phyloP scores from a whole-genome alignment of 192 early-diverging fungal species.

The Podila clonocystis region DNA sequence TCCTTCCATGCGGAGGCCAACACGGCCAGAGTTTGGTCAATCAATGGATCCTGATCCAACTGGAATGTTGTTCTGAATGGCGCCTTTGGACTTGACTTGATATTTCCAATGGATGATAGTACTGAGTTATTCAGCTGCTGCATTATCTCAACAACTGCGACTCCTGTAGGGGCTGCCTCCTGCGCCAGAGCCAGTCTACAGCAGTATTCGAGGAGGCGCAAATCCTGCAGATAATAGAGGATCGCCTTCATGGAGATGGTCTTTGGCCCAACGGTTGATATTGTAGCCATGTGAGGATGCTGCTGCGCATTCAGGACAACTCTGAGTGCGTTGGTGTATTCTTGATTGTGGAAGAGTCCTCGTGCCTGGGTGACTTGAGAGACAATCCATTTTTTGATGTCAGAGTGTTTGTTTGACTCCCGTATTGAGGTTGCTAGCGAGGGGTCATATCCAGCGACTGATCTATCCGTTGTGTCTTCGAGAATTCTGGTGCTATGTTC shows the following conservation, averaged over 20 bases:
- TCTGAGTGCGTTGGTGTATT: slow-evolving; percentile 32
- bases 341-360: slow-evolving; percentile 27
- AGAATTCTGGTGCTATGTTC: slow-evolving; percentile 17
- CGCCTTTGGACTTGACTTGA: background rate
- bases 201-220: slow-evolving; percentile 34
- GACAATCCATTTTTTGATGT: slow-evolving; percentile 29
- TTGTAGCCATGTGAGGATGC: slow-evolving; percentile 20
- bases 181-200: slow-evolving; percentile 18
- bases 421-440: background rate
- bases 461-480: slow-evolving; percentile 37
- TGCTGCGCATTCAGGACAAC: slow-evolving; percentile 24
- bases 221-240: slow-evolving; percentile 29
- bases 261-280: background rate
- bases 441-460: slow-evolving; percentile 16
- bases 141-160: slow-evolving; percentile 16
- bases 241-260: background rate
- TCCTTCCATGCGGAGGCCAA: slow-evolving; percentile 23
- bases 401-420: background rate
- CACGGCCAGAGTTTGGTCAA: slow-evolving; percentile 30
- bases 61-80: slow-evolving; percentile 23
- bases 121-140: slow-evolving; percentile 19
- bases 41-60: slow-evolving; percentile 19
- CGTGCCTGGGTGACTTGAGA: slow-evolving; percentile 17
- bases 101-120: background rate
- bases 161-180: slow-evolving; percentile 10